These are phyloP conservation scores for Sodiomyces alkalinus DNA, from an alignment of 2,329 filamentous ascomycete species.

Conservation along the genomic window DNA sequence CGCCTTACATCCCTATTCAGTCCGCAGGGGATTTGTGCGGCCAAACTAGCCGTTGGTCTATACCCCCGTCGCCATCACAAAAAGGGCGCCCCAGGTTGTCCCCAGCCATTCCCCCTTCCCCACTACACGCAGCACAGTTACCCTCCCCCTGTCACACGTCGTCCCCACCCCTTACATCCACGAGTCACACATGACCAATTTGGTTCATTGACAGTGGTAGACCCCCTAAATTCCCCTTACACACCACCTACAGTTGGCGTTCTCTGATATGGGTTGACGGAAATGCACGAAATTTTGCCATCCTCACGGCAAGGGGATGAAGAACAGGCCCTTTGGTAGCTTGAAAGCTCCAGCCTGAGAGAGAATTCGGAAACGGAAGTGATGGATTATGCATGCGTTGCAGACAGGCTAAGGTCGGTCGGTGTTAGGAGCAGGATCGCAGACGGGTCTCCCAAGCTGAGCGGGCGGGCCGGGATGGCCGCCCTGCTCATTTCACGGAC, in stretches of 20 bases:
- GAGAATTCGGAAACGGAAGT: conserved; percentile 4
- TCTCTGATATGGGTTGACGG: conserved; percentile 22
- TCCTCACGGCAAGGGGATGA: conserved; percentile 9
- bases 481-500: too few relatives aligned
- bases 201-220: conserved; percentile 4
- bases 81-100: too few relatives aligned
- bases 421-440: too few relatives aligned
- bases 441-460: too few relatives aligned
- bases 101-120: neutral
- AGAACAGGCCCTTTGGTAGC: conserved; percentile 41
- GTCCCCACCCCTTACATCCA: too few relatives aligned
- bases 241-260: conserved; percentile 10
- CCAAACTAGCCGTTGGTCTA: too few relatives aligned
- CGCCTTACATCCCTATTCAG: neutral
- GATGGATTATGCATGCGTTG: too few relatives aligned
- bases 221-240: conserved; percentile 9
- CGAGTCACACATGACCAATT: too few relatives aligned
- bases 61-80: too few relatives aligned
- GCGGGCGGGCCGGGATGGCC: too few relatives aligned
- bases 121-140: neutral
- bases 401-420: too few relatives aligned
- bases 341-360: conserved; percentile 48
- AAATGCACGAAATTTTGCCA: conserved; percentile 13
- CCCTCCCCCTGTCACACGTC: neutral
- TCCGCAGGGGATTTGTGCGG: too few relatives aligned